These are phyloP conservation scores for Fulvia fulva DNA, from an alignment of 2,329 filamentous ascomycete species.

Conservation along the genomic window DNA sequence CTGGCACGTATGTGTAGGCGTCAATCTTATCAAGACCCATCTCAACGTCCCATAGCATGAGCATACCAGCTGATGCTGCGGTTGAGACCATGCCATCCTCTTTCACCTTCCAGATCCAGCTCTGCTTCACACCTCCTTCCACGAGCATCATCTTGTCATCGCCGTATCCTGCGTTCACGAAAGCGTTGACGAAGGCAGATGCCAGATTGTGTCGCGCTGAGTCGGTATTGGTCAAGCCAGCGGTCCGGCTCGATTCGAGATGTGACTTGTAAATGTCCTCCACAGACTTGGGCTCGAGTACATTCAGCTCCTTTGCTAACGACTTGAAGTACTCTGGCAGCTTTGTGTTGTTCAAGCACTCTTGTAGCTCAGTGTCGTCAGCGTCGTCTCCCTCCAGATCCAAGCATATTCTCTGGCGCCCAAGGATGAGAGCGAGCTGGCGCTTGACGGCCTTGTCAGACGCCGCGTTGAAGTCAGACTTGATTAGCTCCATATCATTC, in stretches of 20 bases:
- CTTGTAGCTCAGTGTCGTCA: constrained; percentile 69
- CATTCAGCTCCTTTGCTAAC: constrained; percentile 91
- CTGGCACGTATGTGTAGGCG: constrained; percentile 80
- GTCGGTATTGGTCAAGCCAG: constrained; percentile 89
- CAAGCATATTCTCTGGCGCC: constrained; percentile 83
- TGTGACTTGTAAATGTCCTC: constrained; percentile 99
- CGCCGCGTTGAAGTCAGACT: constrained; percentile 73
- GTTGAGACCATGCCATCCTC: constrained; percentile 97
- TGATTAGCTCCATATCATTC: constrained; percentile 76
- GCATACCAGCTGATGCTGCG: constrained; percentile 84
- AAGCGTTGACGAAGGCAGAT: constrained; percentile 93
- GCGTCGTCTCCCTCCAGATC: constrained; percentile 62
- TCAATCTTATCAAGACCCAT: constrained; percentile 90
- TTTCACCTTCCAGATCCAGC: constrained; percentile 99
- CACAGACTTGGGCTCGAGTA: constrained; percentile 91
- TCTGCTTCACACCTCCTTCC: constrained; percentile 73
- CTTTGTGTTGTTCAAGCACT: constrained; percentile 83
- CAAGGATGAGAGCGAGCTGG: constrained; percentile 90
- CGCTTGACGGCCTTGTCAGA: constrained; percentile 79
- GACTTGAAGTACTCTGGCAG: constrained; percentile 90
- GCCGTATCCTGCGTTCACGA: constrained; percentile 92
- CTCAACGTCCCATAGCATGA: constrained; percentile 92
- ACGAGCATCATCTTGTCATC: constrained; percentile 98
- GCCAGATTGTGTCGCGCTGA: constrained; percentile 94
- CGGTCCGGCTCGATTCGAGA: constrained; percentile 88